Evolutionary conservation across 1,139 yeast species (phyloP).

Genomic region (Pichia sp.): DNA sequence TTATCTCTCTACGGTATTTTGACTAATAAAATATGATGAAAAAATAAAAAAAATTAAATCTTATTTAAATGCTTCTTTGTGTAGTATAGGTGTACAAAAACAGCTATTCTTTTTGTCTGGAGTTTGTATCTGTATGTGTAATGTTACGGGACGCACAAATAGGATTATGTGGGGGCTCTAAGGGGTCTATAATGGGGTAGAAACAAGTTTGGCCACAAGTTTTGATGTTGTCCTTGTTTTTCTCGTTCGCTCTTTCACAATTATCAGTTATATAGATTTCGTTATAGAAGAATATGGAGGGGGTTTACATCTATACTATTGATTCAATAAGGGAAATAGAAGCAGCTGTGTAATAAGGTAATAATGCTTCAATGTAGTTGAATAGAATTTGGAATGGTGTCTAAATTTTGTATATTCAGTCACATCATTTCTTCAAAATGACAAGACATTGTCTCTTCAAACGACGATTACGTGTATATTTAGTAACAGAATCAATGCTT

Average conservation of each 20-base stretch:
- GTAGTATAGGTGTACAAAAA: neutral
- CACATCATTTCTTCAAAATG: constrained; percentile 21
- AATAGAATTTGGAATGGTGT: no score
- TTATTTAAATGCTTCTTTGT: neutral
- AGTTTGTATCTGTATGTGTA: neutral
- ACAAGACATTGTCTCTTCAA: constrained; percentile 46
- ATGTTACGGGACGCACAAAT: neutral
- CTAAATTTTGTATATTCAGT: neutral
- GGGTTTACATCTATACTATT: neutral
- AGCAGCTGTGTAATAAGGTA: no score
- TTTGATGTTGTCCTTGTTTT: neutral
- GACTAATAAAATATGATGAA: neutral
- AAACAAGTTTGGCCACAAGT: neutral
- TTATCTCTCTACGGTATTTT: neutral
- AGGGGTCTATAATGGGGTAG: neutral
- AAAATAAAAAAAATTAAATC: neutral
- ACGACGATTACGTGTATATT: constrained; percentile 45
- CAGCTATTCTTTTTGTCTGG: neutral
- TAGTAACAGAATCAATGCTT: constrained; percentile 41
- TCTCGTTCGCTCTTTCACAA: neutral
- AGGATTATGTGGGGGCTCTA: neutral
- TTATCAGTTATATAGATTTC: neutral
- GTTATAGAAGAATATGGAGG: neutral
- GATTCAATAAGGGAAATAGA: neutral
- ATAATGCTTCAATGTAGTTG: no score